Percentiles rank a stretch among this genome's conserved stretches.
phyloP scores from a whole-genome alignment of 768 basidiomycete species.

The Hirschioporus abietinus region DNA sequence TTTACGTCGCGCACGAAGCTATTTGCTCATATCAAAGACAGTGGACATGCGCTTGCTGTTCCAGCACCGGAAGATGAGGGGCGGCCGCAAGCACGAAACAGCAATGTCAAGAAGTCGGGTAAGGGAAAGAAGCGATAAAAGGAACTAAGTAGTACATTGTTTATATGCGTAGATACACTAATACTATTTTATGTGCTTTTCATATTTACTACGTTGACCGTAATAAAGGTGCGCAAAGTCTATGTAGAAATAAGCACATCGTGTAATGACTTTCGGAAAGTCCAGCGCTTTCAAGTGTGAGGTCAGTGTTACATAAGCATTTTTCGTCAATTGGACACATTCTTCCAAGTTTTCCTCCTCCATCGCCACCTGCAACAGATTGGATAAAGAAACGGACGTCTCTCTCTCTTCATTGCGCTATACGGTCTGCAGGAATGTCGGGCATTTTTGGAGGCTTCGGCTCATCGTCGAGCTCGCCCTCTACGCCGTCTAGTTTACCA shows the following conservation, averaged over 20 bases:
- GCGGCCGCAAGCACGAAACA: neutral
- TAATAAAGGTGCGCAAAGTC: no score
- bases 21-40: constrained; percentile 65
- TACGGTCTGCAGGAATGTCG: neutral
- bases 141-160: neutral
- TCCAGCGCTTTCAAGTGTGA: no score
- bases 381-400: neutral
- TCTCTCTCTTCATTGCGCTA: neutral
- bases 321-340: no score
- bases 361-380: no score
- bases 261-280: no score
- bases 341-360: no score
- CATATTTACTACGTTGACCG: no score
- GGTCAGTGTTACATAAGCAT: no score
- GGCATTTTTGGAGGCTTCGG: neutral
- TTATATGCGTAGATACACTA: no score
- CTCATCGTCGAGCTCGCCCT: constrained; percentile 4
- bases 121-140: neutral
- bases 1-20: constrained; percentile 71
- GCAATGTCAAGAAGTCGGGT: neutral
- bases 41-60: constrained; percentile 61
- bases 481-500: neutral
- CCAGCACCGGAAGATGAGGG: constrained; percentile 9
- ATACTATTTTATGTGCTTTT: no score
- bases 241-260: no score